Conservation (phyloP, 768 basidiomycete genomes). For the Tylopilus subfusipes region DNA sequence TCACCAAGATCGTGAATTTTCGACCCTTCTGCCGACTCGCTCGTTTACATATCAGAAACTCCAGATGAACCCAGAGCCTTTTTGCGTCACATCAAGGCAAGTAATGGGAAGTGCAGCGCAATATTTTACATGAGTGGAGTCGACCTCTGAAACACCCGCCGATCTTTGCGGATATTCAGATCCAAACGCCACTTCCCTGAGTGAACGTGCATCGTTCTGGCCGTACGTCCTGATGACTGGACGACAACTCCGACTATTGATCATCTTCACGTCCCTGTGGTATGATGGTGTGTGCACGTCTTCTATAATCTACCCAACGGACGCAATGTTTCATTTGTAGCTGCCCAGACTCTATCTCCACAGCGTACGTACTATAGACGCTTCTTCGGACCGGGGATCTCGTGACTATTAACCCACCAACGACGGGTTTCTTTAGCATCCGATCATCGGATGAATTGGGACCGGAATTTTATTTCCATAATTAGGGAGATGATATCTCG, state of each 20-base stretch:
- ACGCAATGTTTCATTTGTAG: conserved; percentile 9
- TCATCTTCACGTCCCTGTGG: conserved; percentile 14
- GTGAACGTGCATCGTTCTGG: background rate
- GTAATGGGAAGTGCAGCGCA: background rate
- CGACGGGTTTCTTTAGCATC: conserved; percentile 12
- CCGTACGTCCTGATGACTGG: background rate
- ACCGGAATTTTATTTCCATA: conserved; percentile 14
- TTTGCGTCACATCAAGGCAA: background rate
- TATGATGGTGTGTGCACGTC: conserved; percentile 9
- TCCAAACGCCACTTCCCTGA: background rate
- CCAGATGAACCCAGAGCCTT: background rate
- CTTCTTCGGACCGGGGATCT: conserved; percentile 13
- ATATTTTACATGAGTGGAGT: conserved; percentile 2
- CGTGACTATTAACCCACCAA: conserved; percentile 8
- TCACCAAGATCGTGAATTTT: background rate
- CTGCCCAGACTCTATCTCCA: conserved; percentile 14
- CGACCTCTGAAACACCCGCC: conserved; percentile 1
- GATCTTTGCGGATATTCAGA: conserved; percentile 6
- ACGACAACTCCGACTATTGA: conserved; percentile 6
- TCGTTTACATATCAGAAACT: background rate
- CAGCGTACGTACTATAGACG: conserved; percentile 14
- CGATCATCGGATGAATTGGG: conserved; percentile 18
- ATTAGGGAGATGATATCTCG: conserved; percentile 6
- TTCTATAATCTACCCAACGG: conserved; percentile 3
- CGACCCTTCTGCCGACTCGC: background rate